phyloP scores from a whole-genome alignment of 352 stramenopile genomes.

The Phytophthora sansomeana region DNA sequence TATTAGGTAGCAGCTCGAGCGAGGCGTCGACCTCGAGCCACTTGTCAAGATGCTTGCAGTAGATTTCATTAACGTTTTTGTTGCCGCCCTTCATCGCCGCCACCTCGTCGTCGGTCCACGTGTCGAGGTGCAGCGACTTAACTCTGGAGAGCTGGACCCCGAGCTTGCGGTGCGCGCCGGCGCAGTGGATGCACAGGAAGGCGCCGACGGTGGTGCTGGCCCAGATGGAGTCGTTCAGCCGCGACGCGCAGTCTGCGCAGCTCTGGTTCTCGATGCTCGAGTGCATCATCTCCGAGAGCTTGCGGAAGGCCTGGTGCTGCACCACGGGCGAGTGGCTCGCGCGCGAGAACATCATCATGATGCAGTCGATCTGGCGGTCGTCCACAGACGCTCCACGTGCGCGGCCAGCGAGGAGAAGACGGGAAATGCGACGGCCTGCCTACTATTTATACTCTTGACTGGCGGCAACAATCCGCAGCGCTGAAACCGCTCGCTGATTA shows the following conservation, averaged over 20 bases:
- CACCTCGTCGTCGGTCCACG: constrained; percentile 80
- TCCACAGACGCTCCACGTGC: neutral
- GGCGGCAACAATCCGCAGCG: constrained; percentile 5
- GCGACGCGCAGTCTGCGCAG: constrained; percentile 82
- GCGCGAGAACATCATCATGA: constrained; percentile 59
- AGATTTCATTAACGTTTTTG: constrained; percentile 65
- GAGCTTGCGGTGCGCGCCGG: constrained; percentile 94
- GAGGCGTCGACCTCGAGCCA: constrained; percentile 56
- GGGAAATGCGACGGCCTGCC: constrained; percentile 7
- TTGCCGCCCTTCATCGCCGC: constrained; percentile 79
- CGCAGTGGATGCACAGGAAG: constrained; percentile 96
- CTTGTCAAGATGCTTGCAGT: constrained; percentile 63
- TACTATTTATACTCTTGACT: constrained; percentile 33
- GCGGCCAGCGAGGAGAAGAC: constrained; percentile 6
- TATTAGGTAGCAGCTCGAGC: constrained; percentile 48
- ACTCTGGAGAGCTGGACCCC: constrained; percentile 94
- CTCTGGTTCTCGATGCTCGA: constrained; percentile 63
- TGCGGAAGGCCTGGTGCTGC: constrained; percentile 55
- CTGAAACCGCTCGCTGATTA: constrained; percentile 31
- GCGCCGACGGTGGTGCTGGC: constrained; percentile 94
- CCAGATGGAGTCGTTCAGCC: constrained; percentile 92
- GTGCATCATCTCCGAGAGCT: constrained; percentile 74
- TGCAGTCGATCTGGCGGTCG: neutral
- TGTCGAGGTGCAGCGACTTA: constrained; percentile 84
- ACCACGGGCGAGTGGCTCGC: constrained; percentile 27